Conservation (phyloP, 2,329 filamentous ascomycete species). For the Penicillium sp. region DNA sequence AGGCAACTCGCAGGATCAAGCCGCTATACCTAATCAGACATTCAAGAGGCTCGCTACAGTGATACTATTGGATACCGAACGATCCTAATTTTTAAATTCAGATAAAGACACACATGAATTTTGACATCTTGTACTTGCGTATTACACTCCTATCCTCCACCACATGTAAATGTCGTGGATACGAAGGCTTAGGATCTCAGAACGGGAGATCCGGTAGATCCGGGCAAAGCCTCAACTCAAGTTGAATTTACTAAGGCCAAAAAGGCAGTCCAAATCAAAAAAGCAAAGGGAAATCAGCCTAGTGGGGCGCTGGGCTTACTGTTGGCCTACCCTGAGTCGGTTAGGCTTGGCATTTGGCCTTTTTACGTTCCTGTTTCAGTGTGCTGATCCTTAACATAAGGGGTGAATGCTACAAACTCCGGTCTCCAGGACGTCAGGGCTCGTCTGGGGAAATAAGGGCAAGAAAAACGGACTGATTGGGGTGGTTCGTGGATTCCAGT, state of each 20-base stretch:
- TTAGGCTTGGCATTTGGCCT: conserved; percentile 7
- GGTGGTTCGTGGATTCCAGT: no score
- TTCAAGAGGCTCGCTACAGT: not conserved
- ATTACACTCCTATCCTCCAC: no score
- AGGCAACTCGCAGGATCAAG: conserved; percentile 17
- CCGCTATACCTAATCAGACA: conserved; percentile 7
- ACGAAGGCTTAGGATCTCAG: not conserved
- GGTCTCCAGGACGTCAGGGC: conserved; percentile 3
- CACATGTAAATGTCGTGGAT: not conserved
- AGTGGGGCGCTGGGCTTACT: conserved; percentile 9
- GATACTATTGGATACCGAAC: conserved; percentile 13
- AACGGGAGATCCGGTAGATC: not conserved
- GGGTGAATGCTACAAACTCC: not conserved
- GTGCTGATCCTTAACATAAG: conserved; percentile 6
- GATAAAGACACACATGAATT: no score
- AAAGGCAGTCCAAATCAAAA: not conserved
- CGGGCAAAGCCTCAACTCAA: not conserved
- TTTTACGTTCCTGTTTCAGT: conserved; percentile 18
- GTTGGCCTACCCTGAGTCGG: not conserved
- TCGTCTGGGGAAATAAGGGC: not conserved
- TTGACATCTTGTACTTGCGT: no score
- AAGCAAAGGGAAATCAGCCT: conserved; percentile 14
- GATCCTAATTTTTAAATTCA: no score
- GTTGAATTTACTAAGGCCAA: not conserved
- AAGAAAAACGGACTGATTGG: no score